Evolutionary conservation across 345 rosid species (phyloP).

Genomic region (Brassica carinata): DNA sequence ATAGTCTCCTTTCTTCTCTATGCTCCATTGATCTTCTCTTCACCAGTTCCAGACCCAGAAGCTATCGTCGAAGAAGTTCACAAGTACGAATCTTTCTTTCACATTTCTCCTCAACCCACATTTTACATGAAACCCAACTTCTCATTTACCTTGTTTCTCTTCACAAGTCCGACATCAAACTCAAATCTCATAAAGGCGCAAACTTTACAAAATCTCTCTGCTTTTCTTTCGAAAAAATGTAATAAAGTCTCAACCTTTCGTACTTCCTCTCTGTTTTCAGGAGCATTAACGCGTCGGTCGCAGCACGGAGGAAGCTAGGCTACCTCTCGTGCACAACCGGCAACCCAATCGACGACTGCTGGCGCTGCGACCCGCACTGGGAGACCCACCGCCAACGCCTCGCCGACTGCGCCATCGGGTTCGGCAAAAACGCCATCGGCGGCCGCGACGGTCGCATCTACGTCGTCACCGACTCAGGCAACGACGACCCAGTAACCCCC

Average conservation of each 20-base stretch:
- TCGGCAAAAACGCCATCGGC: background rate
- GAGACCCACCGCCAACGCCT: background rate
- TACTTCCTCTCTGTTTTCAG: background rate
- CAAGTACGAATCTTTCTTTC: conserved; percentile 42
- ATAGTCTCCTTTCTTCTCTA: conserved; percentile 40
- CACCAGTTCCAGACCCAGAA: conserved; percentile 70
- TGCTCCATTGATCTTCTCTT: conserved; percentile 45
- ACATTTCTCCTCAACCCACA: background rate
- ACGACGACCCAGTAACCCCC: background rate
- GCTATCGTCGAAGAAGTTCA: conserved; percentile 62
- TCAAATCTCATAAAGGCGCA: background rate
- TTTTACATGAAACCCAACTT: background rate
- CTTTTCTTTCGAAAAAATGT: background rate
- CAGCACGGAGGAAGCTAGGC: background rate
- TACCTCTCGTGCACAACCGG: background rate
- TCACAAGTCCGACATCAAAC: background rate
- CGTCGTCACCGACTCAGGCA: background rate
- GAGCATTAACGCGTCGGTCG: background rate
- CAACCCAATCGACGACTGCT: background rate
- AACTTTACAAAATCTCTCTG: conserved; percentile 20
- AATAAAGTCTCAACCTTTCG: conserved; percentile 4
- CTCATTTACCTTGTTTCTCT: background rate
- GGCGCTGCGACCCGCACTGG: background rate
- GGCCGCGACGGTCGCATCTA: background rate
- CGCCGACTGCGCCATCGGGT: conserved; percentile 1